Conservation (phyloP, 75 land plant species). For the Sequoia sempervirens region DNA sequence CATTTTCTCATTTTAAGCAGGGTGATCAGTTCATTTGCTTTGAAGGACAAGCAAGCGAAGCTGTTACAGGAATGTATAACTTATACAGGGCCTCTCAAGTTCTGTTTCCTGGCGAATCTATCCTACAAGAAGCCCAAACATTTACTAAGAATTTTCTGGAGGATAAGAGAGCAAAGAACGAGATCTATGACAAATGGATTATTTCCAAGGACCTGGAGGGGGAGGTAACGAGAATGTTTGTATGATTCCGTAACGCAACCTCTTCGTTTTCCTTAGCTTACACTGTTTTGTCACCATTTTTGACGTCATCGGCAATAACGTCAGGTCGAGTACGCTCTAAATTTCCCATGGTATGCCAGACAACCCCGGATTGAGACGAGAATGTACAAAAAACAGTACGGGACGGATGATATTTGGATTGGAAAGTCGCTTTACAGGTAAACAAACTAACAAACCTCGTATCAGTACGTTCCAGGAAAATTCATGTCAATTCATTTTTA, state of each 20-base stretch:
- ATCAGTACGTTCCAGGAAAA: no score
- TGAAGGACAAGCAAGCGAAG: slow-evolving; percentile 72
- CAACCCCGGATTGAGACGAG: slow-evolving; percentile 74
- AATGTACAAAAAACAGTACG: slow-evolving; percentile 69
- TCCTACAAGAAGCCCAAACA: slow-evolving; percentile 50
- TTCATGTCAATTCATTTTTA: no score
- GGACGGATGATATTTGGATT: slow-evolving; percentile 75
- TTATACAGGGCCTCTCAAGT: slow-evolving; percentile 74
- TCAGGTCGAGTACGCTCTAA: slow-evolving; percentile 77
- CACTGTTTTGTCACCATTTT: no score
- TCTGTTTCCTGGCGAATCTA: slow-evolving; percentile 62
- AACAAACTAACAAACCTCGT: no score
- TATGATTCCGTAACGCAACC: no score
- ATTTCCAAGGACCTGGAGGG: slow-evolving; percentile 71
- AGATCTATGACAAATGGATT: slow-evolving; percentile 89
- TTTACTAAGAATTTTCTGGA: slow-evolving; percentile 50
- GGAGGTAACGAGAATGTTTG: slow-evolving; percentile 46
- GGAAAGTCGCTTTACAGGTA: slow-evolving; percentile 86
- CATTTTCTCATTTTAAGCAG: slow-evolving; percentile 64
- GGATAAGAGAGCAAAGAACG: slow-evolving; percentile 35
- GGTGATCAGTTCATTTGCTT: slow-evolving; percentile 80
- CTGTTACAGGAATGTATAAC: slow-evolving; percentile 85
- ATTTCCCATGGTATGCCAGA: slow-evolving; percentile 72
- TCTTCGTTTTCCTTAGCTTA: no score
- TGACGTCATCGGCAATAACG: background rate